Conservation (phyloP, 768 basidiomycete genomes). For the Kwoniella heveanensis region DNA sequence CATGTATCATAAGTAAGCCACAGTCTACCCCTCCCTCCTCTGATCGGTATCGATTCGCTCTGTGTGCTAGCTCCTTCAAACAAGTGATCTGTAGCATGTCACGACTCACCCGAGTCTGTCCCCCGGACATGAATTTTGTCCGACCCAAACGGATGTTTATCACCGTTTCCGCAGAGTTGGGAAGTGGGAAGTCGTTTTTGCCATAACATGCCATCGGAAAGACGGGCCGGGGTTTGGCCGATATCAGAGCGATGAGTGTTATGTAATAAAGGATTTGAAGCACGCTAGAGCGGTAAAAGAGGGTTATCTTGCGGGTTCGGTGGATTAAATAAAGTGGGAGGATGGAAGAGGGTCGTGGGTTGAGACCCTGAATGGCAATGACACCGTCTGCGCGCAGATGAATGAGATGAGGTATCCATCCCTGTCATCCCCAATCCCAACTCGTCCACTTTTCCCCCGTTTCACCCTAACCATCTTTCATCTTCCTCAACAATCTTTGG, state of each 20-base stretch:
- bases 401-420: neutral
- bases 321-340: neutral
- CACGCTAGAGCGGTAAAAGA: neutral
- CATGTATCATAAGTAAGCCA: too few species aligned
- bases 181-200: too few species aligned
- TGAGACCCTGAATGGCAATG: conserved; percentile 1
- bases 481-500: conserved; percentile 7
- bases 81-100: too few species aligned
- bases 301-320: neutral
- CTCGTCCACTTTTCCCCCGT: conserved; percentile 4
- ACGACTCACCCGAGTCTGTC: neutral
- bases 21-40: too few species aligned
- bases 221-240: neutral
- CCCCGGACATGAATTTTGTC: neutral
- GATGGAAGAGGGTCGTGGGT: too few species aligned
- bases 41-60: too few species aligned
- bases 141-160: conserved; percentile 1
- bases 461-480: conserved; percentile 4
- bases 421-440: neutral
- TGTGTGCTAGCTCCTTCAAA: too few species aligned
- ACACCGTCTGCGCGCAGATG: too few species aligned
- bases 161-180: neutral
- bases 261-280: neutral
- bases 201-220: neutral
- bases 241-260: too few species aligned